Base-by-base conservation (phyloP, 352 stramenopile genomes). In the Peronospora farinosa region DNA sequence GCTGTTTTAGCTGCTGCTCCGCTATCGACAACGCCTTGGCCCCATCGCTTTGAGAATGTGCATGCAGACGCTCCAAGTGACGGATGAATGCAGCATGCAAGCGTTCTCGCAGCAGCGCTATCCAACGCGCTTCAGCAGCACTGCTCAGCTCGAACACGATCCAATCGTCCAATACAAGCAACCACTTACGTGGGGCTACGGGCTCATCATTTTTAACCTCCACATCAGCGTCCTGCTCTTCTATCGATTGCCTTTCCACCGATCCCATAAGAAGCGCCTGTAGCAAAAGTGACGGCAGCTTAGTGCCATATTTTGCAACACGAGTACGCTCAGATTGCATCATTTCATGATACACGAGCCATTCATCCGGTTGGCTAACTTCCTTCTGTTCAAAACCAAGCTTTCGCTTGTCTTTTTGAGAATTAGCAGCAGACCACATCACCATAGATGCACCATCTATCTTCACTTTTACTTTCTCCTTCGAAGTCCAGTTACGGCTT, bases 261-360 rank as follows among this genome's bases (percentile, higher is more conserved):
- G 67, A 72, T 37, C 81, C 76, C 57, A 88, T 76, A n/a, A 88
- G 57, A 13, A 92, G 43, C 40, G 79, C 41, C 53, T 83, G 59
- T 5, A 89, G 51, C 17, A 88, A 53, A 33, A 57, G 25, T 11
- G 78, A 86, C 15, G 78, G 69, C 19, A 92, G 51, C 46, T 83
- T 88, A 5, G 78, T 84, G 13, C 65, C 72, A 54, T 88, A 83
- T 48, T 87, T 86, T 8, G 78, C 81, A 5, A 84, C 47, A 7
- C 81, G 78, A 11, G 59, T 74, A 42, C 66, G 72, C 38, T 87
- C 74, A 2, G 74, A 84, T 50, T 92, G 81, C 73, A 87, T 87
- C 81, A 92, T 92, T 58, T 88, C 81, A 44, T 92, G 78, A 46
- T 86, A 92, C 46, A 86, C 65, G 8, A 87, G 70, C 78, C 78